Evolutionary conservation across 2,329 filamentous ascomycete genomes (phyloP).

Genomic region (Saccharata proteae): DNA sequence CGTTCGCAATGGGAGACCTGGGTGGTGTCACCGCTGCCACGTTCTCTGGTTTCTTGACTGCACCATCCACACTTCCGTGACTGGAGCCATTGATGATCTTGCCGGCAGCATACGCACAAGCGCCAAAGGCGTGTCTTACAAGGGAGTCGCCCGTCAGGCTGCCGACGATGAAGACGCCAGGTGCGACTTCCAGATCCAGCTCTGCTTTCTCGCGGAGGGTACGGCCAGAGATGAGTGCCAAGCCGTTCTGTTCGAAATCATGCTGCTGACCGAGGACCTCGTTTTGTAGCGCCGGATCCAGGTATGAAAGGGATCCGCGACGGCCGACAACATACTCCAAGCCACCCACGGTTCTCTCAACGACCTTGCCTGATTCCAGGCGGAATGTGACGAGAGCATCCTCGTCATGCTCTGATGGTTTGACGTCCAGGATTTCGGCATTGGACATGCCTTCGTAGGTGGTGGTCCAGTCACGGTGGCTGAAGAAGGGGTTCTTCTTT

Average conservation of each 20-base stretch:
- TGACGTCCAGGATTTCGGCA: conserved; percentile 32
- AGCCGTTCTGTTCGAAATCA: conserved; percentile 5
- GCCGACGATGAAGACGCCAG: conserved; percentile 43
- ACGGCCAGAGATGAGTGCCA: conserved; percentile 35
- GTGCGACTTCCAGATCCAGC: conserved; percentile 40
- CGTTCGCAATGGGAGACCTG: conserved; percentile 4
- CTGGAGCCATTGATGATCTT: conserved; percentile 31
- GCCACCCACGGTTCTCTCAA: conserved; percentile 35
- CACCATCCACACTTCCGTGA: conserved; percentile 11
- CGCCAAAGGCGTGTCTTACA: conserved; percentile 47
- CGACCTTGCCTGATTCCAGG: conserved; percentile 27
- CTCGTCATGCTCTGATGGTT: conserved; percentile 14
- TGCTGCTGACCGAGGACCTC: conserved; percentile 30
- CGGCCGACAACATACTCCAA: conserved; percentile 46
- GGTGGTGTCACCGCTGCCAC: too few relatives aligned
- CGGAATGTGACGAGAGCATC: conserved; percentile 28
- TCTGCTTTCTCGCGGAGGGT: conserved; percentile 42
- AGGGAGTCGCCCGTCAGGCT: conserved; percentile 50
- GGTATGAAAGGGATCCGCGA: conserved; percentile 41
- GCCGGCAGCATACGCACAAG: conserved; percentile 45
- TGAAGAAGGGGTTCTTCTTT: conserved; percentile 34
- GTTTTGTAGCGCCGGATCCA: conserved; percentile 32
- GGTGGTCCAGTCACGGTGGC: conserved; percentile 36
- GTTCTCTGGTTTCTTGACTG: conserved; percentile 1
- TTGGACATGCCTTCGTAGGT: conserved; percentile 46